phyloP scores from a whole-genome alignment of 768 basidiomycete genomes.

The Panus rudis region DNA sequence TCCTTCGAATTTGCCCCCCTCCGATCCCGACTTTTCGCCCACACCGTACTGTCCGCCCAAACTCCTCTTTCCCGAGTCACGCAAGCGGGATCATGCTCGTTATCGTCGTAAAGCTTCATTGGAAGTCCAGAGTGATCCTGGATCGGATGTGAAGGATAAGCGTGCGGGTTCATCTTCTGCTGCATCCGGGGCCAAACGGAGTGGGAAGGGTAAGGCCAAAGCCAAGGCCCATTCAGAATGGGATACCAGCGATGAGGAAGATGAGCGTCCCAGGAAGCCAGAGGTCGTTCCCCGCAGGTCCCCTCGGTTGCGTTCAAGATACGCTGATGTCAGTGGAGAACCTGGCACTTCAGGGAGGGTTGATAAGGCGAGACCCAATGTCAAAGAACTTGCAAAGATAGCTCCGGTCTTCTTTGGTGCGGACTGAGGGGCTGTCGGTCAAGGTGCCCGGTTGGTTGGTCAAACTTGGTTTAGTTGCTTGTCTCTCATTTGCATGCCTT shows the following conservation, averaged over 20 bases:
- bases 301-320: no score
- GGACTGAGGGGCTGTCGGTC: no score
- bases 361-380: no score
- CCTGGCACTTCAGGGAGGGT: no score
- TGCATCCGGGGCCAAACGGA: neutral
- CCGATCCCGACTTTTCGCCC: constrained; percentile 63
- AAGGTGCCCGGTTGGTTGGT: no score
- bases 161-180: constrained; percentile 3
- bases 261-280: constrained; percentile 2
- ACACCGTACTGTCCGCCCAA: constrained; percentile 46
- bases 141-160: neutral
- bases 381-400: no score
- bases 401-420: no score
- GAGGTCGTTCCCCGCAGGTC: no score
- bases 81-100: constrained; percentile 19
- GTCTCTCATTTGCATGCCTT: no score
- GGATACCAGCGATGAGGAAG: constrained; percentile 16
- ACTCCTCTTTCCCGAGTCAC: constrained; percentile 42
- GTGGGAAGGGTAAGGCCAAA: constrained; percentile 3
- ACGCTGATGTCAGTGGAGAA: no score
- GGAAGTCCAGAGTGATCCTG: neutral
- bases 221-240: constrained; percentile 5
- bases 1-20: constrained; percentile 47
- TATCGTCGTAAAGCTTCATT: neutral
- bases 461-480: no score